Evolutionary conservation across 2,329 filamentous ascomycete species (phyloP).

Genomic region (Fusarium sp.): DNA sequence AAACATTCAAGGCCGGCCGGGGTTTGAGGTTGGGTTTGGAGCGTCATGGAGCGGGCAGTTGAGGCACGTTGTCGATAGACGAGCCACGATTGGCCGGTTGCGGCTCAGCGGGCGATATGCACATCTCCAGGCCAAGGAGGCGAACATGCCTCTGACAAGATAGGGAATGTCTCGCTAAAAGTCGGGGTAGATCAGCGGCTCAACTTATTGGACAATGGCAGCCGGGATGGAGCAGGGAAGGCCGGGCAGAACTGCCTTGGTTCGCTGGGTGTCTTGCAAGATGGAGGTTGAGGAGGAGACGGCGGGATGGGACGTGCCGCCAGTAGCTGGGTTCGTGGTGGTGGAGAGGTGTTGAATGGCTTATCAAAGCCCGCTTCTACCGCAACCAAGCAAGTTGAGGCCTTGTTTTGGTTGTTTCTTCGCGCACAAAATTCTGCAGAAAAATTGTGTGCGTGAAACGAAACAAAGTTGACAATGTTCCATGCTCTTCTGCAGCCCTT

Average conservation of each 20-base stretch:
- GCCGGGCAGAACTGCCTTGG: conserved; percentile 11
- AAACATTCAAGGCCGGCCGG: conserved; percentile 3
- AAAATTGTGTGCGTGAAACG: conserved; percentile 2
- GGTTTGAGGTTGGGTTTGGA: conserved; percentile 24
- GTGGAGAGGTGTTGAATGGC: neutral
- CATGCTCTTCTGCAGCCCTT: neutral
- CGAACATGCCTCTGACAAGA: conserved; percentile 27
- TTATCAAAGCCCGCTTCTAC: neutral
- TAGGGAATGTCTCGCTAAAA: conserved; percentile 39
- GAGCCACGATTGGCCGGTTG: conserved; percentile 36
- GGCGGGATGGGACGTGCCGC: conserved; percentile 42
- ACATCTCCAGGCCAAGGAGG: conserved; percentile 27
- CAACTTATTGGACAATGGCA: conserved; percentile 35
- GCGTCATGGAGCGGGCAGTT: conserved; percentile 29
- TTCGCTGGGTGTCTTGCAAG: conserved; percentile 26
- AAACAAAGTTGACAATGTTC: neutral
- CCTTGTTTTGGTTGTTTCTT: neutral
- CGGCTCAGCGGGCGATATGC: conserved; percentile 24
- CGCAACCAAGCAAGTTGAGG: neutral
- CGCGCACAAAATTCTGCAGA: neutral
- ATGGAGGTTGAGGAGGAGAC: conserved; percentile 13
- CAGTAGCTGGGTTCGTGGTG: conserved; percentile 4
- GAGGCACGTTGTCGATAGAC: conserved; percentile 41
- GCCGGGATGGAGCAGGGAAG: conserved; percentile 17
- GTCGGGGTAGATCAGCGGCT: conserved; percentile 36